Base-by-base conservation (phyloP, 345 rosid species). In the Diplotaxis tenuifolia region DNA sequence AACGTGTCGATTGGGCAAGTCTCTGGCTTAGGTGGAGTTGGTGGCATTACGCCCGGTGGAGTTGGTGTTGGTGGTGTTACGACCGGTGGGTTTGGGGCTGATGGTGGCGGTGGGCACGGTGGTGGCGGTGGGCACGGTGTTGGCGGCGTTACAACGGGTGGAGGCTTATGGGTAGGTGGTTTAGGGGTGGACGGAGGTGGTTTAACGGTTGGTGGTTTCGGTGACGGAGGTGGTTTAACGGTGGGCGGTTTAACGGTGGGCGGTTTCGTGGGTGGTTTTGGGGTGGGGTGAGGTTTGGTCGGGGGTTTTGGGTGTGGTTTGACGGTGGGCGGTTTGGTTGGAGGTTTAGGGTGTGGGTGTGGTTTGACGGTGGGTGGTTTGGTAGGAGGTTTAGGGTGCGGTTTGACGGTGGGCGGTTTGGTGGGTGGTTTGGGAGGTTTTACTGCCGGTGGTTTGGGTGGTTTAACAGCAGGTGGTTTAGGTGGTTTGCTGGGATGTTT, bases 211-310 rank as follows among this genome's bases (percentile, higher is more conserved):
- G 86, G 88, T 0, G 79, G 85, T 38, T 67, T 71, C 0, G 15
- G 4, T 6, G 86, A 86, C 0, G 78, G 85, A 19, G 63, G 76
- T 16, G 85, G 83, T 15, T 53, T 61, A 12, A 84, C 79, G 22
- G 78, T 6, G 9, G 21, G 1, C 11, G 88, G 84, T 49, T 76
- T 80, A 9, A 68, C 38, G 8, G 40, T 61, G 9, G 65, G 65
- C 0, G 65, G 47, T 57, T 29, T 70, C 0, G 21, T 5, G 15
- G 86, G 88, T 0, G 78, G 83, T 40, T 68, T 79, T 2, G 86
- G 49, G 49, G 49, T 40, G 16, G 53, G 16, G 21, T 19, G 53
- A 47, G 66, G 36, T 53, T 55, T 70, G 23, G 57, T 7, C 6
- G 2, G 85, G 68, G 29, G 58, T 11, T 54, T 53, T 3, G 54